Percentiles rank a stretch among this genome's conserved stretches.
phyloP scores from a whole-genome alignment of 164 flowering plant genomes.

The Dillenia turbinata region DNA sequence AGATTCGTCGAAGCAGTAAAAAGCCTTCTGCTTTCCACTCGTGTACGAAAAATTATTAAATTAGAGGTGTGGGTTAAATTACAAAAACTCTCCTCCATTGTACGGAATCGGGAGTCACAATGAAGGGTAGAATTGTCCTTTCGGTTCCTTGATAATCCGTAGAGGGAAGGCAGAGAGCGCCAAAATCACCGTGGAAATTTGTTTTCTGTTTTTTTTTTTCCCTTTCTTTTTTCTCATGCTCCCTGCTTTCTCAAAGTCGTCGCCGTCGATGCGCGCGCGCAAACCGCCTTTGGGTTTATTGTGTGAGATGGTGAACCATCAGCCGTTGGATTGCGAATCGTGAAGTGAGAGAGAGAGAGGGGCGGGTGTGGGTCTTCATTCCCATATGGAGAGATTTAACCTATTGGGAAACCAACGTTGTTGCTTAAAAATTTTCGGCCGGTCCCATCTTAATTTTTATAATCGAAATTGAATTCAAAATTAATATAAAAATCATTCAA shows the following conservation, averaged over 20 bases:
- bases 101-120: too few species aligned
- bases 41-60: constrained; percentile 17
- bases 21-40: constrained; percentile 3
- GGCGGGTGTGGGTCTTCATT: constrained; percentile 1
- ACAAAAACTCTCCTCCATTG: too few species aligned
- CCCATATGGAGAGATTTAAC: too few species aligned
- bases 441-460: too few species aligned
- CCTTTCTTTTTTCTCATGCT: background rate
- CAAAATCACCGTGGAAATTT: constrained; percentile 10
- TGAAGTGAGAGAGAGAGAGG: background rate
- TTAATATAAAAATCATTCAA: too few species aligned
- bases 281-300: background rate
- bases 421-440: too few species aligned
- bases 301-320: constrained; percentile 5
- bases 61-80: background rate
- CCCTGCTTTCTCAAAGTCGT: constrained; percentile 19
- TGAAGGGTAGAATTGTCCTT: too few species aligned
- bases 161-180: background rate
- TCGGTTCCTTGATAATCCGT: too few species aligned
- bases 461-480: too few species aligned
- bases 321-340: constrained; percentile 14
- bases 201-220: background rate
- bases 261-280: constrained; percentile 24
- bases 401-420: too few species aligned
- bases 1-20: background rate